Evolutionary conservation across 2,329 filamentous ascomycete species (phyloP), one percentile per base, ranked within the genome.

Genomic region (Daldinia eschscholtzii): DNA sequence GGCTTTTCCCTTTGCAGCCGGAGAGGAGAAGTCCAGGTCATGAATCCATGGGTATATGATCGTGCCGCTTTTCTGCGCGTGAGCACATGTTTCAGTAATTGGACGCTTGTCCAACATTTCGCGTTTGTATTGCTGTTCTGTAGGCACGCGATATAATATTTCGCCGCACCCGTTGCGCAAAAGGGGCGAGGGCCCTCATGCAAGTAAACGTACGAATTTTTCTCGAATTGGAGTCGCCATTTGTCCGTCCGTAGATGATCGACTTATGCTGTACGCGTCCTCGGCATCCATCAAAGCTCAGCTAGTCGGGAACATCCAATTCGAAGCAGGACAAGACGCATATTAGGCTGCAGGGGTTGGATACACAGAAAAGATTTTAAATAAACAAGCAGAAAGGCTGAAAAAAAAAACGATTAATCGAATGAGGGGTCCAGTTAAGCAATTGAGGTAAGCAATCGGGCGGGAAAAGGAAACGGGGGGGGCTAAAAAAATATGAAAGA

Each of bases 351-450:
- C 70, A 73, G 70, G 69, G 70, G 63, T 48, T 63, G 60, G 70
- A 75, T 71, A 75, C 71, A 73, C 70, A 74, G 63, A 64, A 72
- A 52, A 58, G 33, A 56, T 52, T 57, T 61, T 48, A 37, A 57
- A 48, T 41, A 46, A 42, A 64, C 18, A 50, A 48, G 20, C 12
- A 33, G 52, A 58, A 58, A 53, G 52, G 65, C 59, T 65, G 62
- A 63, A 55, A 18, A 28, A 46, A 50, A 42, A 50, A 48, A 57
- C 46, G 20, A 44, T 56, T 37, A n/a, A 46, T 55, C 18, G 4
- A 55, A 62, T 66, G 68, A 68, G 60, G 46, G 46, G 46, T 52
- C 28, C 26, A 52, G 26, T 33, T 26, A 52, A 52, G n/a, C 26
- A 28, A 13, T 50, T 13, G 57, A 56, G 56, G 1, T 23, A 23